Base-by-base conservation (phyloP, 352 stramenopile species). In the Phytophthora fragariaefolia region DNA sequence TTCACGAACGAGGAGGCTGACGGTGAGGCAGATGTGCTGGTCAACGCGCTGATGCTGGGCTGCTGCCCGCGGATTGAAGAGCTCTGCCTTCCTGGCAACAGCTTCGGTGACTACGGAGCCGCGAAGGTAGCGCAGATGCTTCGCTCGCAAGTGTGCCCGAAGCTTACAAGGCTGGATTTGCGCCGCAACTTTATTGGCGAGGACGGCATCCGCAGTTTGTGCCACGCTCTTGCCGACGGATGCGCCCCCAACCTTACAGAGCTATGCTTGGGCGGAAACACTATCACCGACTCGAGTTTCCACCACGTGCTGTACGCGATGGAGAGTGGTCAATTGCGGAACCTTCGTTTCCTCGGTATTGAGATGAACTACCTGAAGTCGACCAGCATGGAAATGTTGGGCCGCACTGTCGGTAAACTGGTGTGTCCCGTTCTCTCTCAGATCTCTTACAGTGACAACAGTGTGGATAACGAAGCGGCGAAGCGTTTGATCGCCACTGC, bases 1-100 rank as follows among this genome's bases (percentile, higher is more conserved):
- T 95, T 95, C 59, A 95, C 87, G 18, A 95, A 95, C 73, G 87
- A 95, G 61, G 83, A 95, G 66, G 85, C 87, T 4, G 82, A 95
- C 51, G 87, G 87, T 22, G 87, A 95, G 62, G 83, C 85, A 2
- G 85, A 95, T 48, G 87, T 95, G 40, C 66, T 95, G 49, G 59
- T 95, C 32, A 91, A 92, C 59, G 91, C 82, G 30, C 70, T 96
- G 45, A 92, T 93, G 79, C 71, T 80, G 18, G 86, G 85, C 15
- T 91, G 82, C 61, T 94, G 85, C 69, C 88, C 88, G 34, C 71
- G 80, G 34, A 74, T 96, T 17, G 75, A 93, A 52, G 84, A 95
- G 68, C 69, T 96, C 4, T 93, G 82, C 58, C 68, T 96, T 13
- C 85, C 85, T 7, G 88, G 88, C 45, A 96, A 96, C 69, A 93